phyloP scores from a whole-genome alignment of 768 basidiomycete genomes.

The Mycena sanguinolenta region DNA sequence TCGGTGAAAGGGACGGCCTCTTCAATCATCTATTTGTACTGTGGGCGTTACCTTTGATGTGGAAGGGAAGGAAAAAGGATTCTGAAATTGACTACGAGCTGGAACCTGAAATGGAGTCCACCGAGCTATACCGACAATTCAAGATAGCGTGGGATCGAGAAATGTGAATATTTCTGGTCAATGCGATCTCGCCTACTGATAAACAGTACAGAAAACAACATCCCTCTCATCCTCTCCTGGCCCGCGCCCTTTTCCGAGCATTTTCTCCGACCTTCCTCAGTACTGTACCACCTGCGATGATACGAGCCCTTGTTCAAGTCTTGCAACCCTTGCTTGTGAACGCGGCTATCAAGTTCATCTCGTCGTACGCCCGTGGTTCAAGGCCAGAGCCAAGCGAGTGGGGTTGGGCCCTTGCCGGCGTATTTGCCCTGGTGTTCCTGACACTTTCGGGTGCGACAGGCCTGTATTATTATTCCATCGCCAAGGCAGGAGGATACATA shows the following conservation, averaged over 20 bases:
- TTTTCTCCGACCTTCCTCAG: slow-evolving; percentile 30
- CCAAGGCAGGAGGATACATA: slow-evolving; percentile 29
- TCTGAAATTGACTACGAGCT: slow-evolving; percentile 14
- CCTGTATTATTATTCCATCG: slow-evolving; percentile 33
- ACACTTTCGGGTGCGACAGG: slow-evolving; percentile 27
- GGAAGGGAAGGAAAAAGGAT: slow-evolving; percentile 22
- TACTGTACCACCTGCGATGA: slow-evolving; percentile 26
- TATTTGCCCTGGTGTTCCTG: slow-evolving; percentile 28
- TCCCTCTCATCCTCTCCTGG: slow-evolving; percentile 22
- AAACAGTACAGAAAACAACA: slow-evolving; percentile 10
- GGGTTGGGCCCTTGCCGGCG: slow-evolving; percentile 32
- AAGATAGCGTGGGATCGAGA: slow-evolving; percentile 29
- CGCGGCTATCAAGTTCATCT: slow-evolving; percentile 31
- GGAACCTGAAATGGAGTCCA: slow-evolving; percentile 28
- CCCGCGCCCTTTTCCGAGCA: slow-evolving; percentile 28
- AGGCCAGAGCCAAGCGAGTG: slow-evolving; percentile 26
- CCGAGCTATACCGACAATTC: slow-evolving; percentile 28
- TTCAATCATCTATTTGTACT: slow-evolving; percentile 31
- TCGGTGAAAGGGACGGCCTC: slow-evolving; percentile 23
- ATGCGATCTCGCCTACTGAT: not conserved
- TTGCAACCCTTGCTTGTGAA: slow-evolving; percentile 33
- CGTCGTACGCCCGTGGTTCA: slow-evolving; percentile 19
- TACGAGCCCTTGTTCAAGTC: slow-evolving; percentile 28
- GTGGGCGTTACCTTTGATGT: slow-evolving; percentile 33
- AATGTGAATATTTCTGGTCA: slow-evolving; percentile 1